Conservation (phyloP, 139 green algal genomes). For the Raphidocelis subcapitata region DNA sequence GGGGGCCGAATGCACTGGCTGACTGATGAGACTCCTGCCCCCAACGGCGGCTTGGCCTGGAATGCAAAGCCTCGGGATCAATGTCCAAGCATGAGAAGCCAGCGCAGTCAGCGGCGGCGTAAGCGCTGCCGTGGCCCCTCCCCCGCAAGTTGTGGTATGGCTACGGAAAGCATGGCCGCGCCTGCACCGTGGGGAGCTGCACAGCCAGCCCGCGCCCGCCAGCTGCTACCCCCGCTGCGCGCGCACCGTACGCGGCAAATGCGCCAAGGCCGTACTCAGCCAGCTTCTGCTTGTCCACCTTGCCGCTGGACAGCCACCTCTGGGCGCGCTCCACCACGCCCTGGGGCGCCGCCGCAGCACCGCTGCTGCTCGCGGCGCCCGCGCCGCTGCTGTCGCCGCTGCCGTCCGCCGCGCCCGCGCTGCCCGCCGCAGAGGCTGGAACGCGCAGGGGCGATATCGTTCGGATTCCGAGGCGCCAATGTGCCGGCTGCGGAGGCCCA, state of each 20-base stretch:
- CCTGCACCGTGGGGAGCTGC: too few relatives aligned
- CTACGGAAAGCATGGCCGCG: too few relatives aligned
- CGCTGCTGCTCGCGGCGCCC: background rate
- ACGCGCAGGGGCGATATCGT: too few relatives aligned
- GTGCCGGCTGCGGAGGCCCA: too few relatives aligned
- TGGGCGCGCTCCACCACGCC: background rate
- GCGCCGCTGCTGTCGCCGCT: conserved; percentile 6
- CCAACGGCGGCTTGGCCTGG: background rate
- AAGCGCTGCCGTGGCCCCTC: too few relatives aligned
- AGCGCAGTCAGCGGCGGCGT: too few relatives aligned
- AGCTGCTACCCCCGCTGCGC: too few relatives aligned
- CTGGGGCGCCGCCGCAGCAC: background rate
- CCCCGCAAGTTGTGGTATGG: too few relatives aligned
- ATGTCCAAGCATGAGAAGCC: too few relatives aligned
- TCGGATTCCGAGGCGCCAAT: too few relatives aligned
- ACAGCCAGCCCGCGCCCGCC: too few relatives aligned
- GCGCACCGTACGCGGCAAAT: conserved; percentile 1
- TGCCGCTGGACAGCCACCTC: conserved; percentile 2
- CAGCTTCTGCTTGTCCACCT: conserved; percentile 35
- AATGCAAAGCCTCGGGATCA: background rate
- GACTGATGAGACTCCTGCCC: background rate
- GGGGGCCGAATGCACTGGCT: background rate
- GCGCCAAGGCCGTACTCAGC: conserved; percentile 37
- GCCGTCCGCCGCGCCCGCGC: background rate
- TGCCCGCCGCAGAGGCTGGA: too few relatives aligned